Evolutionary conservation across 2,329 filamentous ascomycete species (phyloP).

Genomic region (Biscogniauxia mediterranea): DNA sequence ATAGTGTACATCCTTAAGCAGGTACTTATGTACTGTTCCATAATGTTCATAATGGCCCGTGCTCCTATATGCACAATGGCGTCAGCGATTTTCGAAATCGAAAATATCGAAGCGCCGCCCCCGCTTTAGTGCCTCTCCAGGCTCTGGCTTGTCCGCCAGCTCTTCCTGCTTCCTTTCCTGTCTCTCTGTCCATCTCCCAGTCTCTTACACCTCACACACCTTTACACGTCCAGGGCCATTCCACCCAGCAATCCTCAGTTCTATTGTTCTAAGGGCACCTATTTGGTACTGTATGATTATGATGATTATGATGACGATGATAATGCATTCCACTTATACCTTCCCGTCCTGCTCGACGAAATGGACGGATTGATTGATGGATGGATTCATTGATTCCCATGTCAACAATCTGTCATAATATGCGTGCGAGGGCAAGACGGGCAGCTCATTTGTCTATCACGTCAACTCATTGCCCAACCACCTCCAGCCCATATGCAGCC

Average conservation of each 20-base stretch:
- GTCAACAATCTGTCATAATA: not conserved
- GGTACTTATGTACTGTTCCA: not conserved
- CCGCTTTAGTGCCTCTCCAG: not conserved
- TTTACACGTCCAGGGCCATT: too few relatives aligned
- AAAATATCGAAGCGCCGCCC: not conserved
- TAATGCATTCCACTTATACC: not conserved
- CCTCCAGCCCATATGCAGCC: not conserved
- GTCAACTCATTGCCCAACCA: not conserved
- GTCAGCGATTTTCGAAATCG: not conserved
- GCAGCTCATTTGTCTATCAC: not conserved
- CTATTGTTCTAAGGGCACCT: too few relatives aligned
- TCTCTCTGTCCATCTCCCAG: not conserved
- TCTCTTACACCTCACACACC: not conserved
- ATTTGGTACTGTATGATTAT: not conserved
- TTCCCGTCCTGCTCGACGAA: not conserved
- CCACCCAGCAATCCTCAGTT: too few relatives aligned
- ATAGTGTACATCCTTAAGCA: not conserved
- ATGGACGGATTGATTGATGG: not conserved
- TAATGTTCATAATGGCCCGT: not conserved
- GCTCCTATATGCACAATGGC: not conserved
- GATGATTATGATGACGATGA: not conserved
- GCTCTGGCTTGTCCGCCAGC: not conserved
- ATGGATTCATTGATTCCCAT: not conserved
- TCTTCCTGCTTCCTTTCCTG: not conserved
- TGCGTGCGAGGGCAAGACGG: not conserved